A percentile compares a stretch with the other conserved stretches of the same genome.
These are phyloP conservation scores for Cystofilobasidium macerans DNA, from an alignment of 768 basidiomycete species.

Conservation along the genomic window DNA sequence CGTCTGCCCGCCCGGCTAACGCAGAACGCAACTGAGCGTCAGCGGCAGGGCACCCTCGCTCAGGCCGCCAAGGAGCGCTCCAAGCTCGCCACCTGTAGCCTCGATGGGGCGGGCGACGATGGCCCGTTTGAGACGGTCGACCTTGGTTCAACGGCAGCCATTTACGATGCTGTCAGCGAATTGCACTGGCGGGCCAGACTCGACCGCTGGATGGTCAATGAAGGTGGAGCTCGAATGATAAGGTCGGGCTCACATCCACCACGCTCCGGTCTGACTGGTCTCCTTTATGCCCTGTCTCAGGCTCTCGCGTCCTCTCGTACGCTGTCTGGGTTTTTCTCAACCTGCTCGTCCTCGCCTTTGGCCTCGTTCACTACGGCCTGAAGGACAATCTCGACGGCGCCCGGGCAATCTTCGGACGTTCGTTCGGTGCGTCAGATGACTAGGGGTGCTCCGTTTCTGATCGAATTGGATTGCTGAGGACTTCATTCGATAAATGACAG, in stretches of 20 bases:
- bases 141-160: slow-evolving; percentile 8
- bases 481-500: slow-evolving; percentile 39
- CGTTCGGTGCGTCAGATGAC: slow-evolving; percentile 51
- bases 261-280: neutral
- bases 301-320: slow-evolving; percentile 63
- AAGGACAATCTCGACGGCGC: slow-evolving; percentile 67
- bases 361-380: slow-evolving; percentile 61
- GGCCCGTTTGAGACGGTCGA: slow-evolving; percentile 4
- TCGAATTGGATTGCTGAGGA: neutral
- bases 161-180: slow-evolving; percentile 30
- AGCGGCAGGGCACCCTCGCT: slow-evolving; percentile 74
- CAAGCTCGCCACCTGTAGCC: neutral
- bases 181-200: slow-evolving; percentile 42
- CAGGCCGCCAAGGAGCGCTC: slow-evolving; percentile 37
- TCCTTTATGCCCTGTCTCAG: slow-evolving; percentile 23
- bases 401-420: slow-evolving; percentile 58
- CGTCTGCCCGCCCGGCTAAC: slow-evolving; percentile 44
- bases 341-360: slow-evolving; percentile 61
- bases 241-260: slow-evolving; percentile 11
- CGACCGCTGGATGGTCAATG: slow-evolving; percentile 85
- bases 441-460: neutral
- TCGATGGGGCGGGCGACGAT: neutral
- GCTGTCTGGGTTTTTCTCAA: slow-evolving; percentile 71
- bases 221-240: no score
- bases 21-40: slow-evolving; percentile 76